phyloP scores from a whole-genome alignment of 805 yeast species.

The Lipomyces chichibuensis region DNA sequence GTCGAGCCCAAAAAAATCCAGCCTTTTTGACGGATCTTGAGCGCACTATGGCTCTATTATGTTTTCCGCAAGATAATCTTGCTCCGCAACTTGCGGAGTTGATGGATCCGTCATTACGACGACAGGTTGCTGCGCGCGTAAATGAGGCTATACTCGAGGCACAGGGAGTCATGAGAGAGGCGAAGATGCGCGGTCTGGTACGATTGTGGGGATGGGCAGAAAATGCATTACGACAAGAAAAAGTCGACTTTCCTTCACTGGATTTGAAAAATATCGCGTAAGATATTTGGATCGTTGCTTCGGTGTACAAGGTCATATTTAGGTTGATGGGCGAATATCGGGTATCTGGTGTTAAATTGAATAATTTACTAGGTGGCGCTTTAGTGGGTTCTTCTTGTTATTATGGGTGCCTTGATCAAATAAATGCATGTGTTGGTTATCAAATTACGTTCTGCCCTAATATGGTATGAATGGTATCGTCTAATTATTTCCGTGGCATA shows the following conservation, averaged over 20 bases:
- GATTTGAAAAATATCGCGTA: conserved; percentile 17
- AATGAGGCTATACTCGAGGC: conserved; percentile 62
- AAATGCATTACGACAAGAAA: conserved; percentile 45
- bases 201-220: conserved; percentile 70
- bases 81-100: conserved; percentile 54
- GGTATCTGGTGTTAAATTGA: neutral
- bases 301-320: neutral
- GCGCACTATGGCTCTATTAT: conserved; percentile 77
- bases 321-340: conserved; percentile 3
- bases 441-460: too few relatives aligned
- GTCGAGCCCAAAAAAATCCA: conserved; percentile 57
- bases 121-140: conserved; percentile 68
- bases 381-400: neutral
- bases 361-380: neutral
- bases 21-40: conserved; percentile 73
- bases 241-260: conserved; percentile 23
- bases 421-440: too few relatives aligned
- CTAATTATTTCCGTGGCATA: too few relatives aligned
- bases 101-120: conserved; percentile 62
- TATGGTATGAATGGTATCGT: too few relatives aligned
- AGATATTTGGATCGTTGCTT: neutral
- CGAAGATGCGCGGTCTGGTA: conserved; percentile 56
- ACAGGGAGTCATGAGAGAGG: conserved; percentile 44
- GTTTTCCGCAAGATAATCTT: conserved; percentile 48
- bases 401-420: neutral